phyloP scores from a whole-genome alignment of 2,329 filamentous ascomycete genomes.

The Fusarium domesticum region DNA sequence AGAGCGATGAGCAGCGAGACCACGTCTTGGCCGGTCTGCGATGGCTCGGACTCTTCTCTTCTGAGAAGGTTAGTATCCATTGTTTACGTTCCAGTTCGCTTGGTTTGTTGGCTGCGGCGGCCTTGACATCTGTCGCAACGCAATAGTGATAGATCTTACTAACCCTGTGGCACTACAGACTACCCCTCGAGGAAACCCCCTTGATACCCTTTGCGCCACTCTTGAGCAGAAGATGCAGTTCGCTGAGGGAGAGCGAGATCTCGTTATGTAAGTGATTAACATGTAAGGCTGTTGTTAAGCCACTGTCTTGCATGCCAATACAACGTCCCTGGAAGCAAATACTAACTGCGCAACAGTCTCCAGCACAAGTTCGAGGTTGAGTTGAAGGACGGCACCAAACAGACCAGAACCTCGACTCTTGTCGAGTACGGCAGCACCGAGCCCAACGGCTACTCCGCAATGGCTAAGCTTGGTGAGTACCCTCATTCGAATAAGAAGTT shows the following conservation, averaged over 20 bases:
- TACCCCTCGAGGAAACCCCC: conserved; percentile 58
- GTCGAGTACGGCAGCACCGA: no score
- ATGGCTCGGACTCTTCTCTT: conserved; percentile 47
- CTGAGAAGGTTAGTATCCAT: background rate
- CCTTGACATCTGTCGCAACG: no score
- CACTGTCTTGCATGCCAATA: no score
- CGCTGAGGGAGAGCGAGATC: conserved; percentile 62
- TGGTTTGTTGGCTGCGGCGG: no score
- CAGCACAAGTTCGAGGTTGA: conserved; percentile 61
- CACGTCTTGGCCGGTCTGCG: conserved; percentile 68
- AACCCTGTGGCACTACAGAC: conserved; percentile 52
- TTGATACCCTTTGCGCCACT: conserved; percentile 68
- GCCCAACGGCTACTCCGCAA: no score
- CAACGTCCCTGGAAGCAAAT: conserved; percentile 50
- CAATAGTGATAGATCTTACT: no score
- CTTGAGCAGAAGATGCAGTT: conserved; percentile 67
- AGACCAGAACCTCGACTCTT: conserved; percentile 48
- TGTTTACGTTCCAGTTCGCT: conserved; percentile 43
- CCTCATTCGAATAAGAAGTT: no score
- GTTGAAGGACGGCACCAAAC: conserved; percentile 63
- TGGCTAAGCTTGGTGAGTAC: no score
- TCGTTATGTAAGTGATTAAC: conserved; percentile 41
- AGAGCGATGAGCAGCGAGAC: conserved; percentile 57
- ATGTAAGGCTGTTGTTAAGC: background rate
- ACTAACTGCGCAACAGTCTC: conserved; percentile 71